Percentiles rank a stretch among this genome's conserved stretches.
Conservation (phyloP, 495 filamentous ascomycete genomes). For the Xylaria nigripes region DNA sequence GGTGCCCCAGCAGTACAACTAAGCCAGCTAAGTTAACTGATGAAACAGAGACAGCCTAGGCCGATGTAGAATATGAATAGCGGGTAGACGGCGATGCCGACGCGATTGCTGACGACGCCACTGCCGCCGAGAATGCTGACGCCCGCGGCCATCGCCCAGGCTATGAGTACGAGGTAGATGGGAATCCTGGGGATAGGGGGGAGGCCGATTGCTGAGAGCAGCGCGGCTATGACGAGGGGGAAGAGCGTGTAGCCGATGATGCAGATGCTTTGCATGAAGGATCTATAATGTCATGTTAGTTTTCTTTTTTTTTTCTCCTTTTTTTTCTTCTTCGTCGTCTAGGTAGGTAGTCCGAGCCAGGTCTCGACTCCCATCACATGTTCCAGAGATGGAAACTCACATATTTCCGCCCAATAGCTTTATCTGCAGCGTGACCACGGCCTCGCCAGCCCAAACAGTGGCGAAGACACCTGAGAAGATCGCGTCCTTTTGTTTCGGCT, state of each 20-base stretch:
- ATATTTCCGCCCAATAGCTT: conserved; percentile 96
- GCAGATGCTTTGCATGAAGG: conserved; percentile 93
- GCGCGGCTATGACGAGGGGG: conserved; percentile 87
- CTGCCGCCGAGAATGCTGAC: conserved; percentile 94
- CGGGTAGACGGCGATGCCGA: conserved; percentile 91
- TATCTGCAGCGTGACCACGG: conserved; percentile 96
- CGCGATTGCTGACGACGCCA: conserved; percentile 87
- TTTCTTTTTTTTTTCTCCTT: background rate
- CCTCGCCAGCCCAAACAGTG: conserved; percentile 93
- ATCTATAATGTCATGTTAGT: conserved; percentile 44
- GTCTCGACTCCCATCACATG: background rate
- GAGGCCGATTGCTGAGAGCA: conserved; percentile 75
- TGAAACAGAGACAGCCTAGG: conserved; percentile 90
- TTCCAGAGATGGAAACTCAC: conserved; percentile 45
- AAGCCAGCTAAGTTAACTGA: conserved; percentile 53
- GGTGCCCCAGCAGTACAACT: conserved; percentile 3
- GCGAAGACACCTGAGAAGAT: conserved; percentile 96
- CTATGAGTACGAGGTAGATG: conserved; percentile 76
- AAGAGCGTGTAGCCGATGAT: conserved; percentile 99
- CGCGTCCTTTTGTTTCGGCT: conserved; percentile 66
- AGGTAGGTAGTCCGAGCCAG: background rate
- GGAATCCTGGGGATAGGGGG: conserved; percentile 75
- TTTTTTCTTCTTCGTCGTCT: background rate
- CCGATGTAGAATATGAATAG: conserved; percentile 93
- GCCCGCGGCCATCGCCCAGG: conserved; percentile 89